These are phyloP conservation scores for Lippia alba DNA, from an alignment of 305 asterid genomes.

Conservation along the genomic window DNA sequence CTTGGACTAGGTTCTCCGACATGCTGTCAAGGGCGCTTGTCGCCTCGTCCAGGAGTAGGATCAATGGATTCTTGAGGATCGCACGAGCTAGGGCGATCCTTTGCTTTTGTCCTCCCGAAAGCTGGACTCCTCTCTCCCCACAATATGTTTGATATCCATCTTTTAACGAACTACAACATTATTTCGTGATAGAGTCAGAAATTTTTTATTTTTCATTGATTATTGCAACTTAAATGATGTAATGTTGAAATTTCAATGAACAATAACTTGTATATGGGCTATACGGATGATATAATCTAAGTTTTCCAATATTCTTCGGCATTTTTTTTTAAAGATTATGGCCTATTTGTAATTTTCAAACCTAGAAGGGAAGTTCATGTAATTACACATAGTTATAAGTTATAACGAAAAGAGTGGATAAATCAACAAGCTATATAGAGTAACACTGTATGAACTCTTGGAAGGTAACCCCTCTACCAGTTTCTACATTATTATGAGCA, in stretches of 20 bases:
- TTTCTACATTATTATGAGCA: too few relatives aligned
- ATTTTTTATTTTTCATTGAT: too few relatives aligned
- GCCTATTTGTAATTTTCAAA: too few relatives aligned
- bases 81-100: slow-evolving; percentile 80
- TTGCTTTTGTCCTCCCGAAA: slow-evolving; percentile 87
- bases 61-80: slow-evolving; percentile 73
- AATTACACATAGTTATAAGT: too few relatives aligned
- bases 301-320: not conserved
- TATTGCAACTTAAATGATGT: not conserved
- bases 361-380: not conserved
- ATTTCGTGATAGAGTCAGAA: not conserved
- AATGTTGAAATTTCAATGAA: too few relatives aligned
- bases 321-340: not conserved
- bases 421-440: too few relatives aligned
- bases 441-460: too few relatives aligned
- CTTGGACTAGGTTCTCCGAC: slow-evolving; percentile 74
- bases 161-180: slow-evolving; percentile 55
- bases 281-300: not conserved
- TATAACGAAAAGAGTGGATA: too few relatives aligned
- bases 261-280: not conserved
- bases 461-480: too few relatives aligned
- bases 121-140: slow-evolving; percentile 82
- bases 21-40: slow-evolving; percentile 78
- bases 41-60: slow-evolving; percentile 82
- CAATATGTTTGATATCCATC: slow-evolving; percentile 75